These are phyloP conservation scores for Babjeviella inositovora DNA, from an alignment of 805 yeast genomes.

Conservation along the genomic window DNA sequence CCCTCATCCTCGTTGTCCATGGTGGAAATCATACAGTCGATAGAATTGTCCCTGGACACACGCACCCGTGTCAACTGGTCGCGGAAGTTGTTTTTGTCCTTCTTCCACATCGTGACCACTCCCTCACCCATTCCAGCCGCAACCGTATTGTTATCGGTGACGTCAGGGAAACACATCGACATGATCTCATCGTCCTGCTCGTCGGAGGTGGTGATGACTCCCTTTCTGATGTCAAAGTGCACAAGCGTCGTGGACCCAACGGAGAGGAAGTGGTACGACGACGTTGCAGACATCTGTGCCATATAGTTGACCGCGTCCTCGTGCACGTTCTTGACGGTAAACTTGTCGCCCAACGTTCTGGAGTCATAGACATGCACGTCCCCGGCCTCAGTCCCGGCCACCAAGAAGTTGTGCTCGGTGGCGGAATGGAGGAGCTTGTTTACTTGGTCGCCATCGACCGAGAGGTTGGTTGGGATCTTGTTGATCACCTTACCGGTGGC, in stretches of 20 bases:
- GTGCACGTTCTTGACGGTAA: slow-evolving; percentile 38
- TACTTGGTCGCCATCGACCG: too few relatives aligned
- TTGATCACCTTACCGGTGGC: slow-evolving; percentile 62
- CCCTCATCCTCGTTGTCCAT: slow-evolving; percentile 33
- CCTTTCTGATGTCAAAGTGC: slow-evolving; percentile 66
- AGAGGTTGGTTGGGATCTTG: slow-evolving; percentile 30
- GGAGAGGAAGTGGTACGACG: slow-evolving; percentile 66
- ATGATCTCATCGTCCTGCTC: slow-evolving; percentile 92
- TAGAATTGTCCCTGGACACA: slow-evolving; percentile 50
- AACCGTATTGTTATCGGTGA: slow-evolving; percentile 41
- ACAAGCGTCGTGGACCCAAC: slow-evolving; percentile 74
- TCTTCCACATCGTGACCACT: slow-evolving; percentile 73
- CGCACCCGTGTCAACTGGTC: slow-evolving; percentile 75
- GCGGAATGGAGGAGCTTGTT: slow-evolving; percentile 25
- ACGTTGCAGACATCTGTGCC: slow-evolving; percentile 49
- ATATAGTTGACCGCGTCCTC: slow-evolving; percentile 70
- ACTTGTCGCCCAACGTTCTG: slow-evolving; percentile 28
- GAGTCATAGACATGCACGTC: slow-evolving; percentile 48
- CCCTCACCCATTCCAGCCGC: slow-evolving; percentile 90
- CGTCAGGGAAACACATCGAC: slow-evolving; percentile 53
- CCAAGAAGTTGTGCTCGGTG: slow-evolving; percentile 28
- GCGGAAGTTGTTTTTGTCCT: slow-evolving; percentile 42
- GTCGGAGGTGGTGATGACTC: slow-evolving; percentile 50
- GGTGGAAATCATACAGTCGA: slow-evolving; percentile 52
- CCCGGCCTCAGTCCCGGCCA: slow-evolving; percentile 61